Evolutionary conservation across 2,329 filamentous ascomycete genomes (phyloP).

Genomic region (Kalmusia sp.): DNA sequence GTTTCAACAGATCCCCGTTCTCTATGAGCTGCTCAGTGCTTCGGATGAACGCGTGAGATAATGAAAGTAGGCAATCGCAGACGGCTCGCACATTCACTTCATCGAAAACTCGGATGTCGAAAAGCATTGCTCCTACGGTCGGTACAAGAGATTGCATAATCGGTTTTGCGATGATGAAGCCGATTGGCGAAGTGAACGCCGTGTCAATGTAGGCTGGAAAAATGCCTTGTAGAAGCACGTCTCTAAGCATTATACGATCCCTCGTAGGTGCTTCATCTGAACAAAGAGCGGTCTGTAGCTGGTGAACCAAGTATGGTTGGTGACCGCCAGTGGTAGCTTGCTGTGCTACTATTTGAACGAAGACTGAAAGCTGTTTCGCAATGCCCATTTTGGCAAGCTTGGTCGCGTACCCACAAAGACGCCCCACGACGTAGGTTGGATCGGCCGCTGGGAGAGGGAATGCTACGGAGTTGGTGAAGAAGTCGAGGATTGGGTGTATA

Average conservation of each 20-base stretch:
- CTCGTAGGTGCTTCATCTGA: conserved; percentile 51
- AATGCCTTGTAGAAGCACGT: conserved; percentile 60
- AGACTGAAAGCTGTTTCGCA: conserved; percentile 63
- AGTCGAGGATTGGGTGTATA: conserved; percentile 62
- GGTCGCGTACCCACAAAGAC: conserved; percentile 64
- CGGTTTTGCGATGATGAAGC: conserved; percentile 61
- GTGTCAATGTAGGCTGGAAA: conserved; percentile 64
- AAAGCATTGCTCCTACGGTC: conserved; percentile 53
- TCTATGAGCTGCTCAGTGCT: conserved; percentile 46
- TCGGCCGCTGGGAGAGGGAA: conserved; percentile 68
- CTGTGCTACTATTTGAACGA: conserved; percentile 66
- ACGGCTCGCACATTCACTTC: conserved; percentile 46
- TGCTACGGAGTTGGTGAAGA: conserved; percentile 66
- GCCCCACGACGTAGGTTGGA: conserved; percentile 68
- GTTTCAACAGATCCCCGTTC: conserved; percentile 43
- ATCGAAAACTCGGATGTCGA: conserved; percentile 54
- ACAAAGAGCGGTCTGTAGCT: conserved; percentile 60
- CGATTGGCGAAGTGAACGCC: conserved; percentile 52
- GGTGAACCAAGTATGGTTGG: conserved; percentile 62
- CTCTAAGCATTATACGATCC: conserved; percentile 55
- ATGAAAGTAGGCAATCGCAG: conserved; percentile 43
- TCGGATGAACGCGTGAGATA: conserved; percentile 49
- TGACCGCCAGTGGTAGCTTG: conserved; percentile 65
- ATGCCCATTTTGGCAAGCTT: conserved; percentile 58
- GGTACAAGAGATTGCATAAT: conserved; percentile 57